Percentiles rank a stretch among this genome's conserved stretches.
Conservation (phyloP, 2,329 filamentous ascomycete genomes). For the Didymella glomerata region DNA sequence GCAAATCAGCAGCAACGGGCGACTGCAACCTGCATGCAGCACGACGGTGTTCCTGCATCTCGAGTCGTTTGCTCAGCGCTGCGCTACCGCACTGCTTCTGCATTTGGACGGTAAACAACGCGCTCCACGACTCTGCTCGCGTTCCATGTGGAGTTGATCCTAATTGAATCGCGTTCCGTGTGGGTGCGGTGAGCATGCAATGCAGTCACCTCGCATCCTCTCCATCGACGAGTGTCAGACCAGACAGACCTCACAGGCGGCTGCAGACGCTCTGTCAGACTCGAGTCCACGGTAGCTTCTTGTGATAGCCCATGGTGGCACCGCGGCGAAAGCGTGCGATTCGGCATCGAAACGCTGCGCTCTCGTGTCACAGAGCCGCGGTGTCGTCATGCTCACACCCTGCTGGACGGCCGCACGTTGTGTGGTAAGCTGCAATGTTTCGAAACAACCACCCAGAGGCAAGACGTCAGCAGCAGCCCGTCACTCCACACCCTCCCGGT, state of each 20-base stretch:
- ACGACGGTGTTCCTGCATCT: slow-evolving; percentile 43
- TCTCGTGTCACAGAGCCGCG: slow-evolving; percentile 37
- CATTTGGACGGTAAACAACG: slow-evolving; percentile 25
- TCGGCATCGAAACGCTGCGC: slow-evolving; percentile 30
- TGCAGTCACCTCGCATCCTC: slow-evolving; percentile 28
- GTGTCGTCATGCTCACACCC: slow-evolving; percentile 35
- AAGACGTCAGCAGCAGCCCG: slow-evolving; percentile 37
- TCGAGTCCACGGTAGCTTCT: slow-evolving; percentile 25
- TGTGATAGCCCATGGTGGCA: slow-evolving; percentile 40
- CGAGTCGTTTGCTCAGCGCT: slow-evolving; percentile 28
- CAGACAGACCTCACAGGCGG: slow-evolving; percentile 27
- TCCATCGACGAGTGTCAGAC: slow-evolving; percentile 14
- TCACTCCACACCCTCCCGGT: slow-evolving; percentile 29
- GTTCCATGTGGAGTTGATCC: slow-evolving; percentile 17
- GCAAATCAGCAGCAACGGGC: slow-evolving; percentile 45
- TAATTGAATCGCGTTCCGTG: neutral
- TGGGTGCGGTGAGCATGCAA: slow-evolving; percentile 22
- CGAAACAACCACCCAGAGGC: slow-evolving; percentile 43
- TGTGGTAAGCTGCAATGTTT: slow-evolving; percentile 43
- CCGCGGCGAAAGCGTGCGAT: slow-evolving; percentile 34
- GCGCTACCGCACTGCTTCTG: slow-evolving; percentile 26
- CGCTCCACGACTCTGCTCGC: slow-evolving; percentile 17
- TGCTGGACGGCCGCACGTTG: slow-evolving; percentile 31
- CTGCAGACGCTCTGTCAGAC: slow-evolving; percentile 26
- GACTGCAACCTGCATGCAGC: slow-evolving; percentile 21